Percentiles rank a stretch among this genome's conserved stretches.
Conservation (phyloP, 805 yeast genomes). For the Zygosaccharomyces lentus region DNA sequence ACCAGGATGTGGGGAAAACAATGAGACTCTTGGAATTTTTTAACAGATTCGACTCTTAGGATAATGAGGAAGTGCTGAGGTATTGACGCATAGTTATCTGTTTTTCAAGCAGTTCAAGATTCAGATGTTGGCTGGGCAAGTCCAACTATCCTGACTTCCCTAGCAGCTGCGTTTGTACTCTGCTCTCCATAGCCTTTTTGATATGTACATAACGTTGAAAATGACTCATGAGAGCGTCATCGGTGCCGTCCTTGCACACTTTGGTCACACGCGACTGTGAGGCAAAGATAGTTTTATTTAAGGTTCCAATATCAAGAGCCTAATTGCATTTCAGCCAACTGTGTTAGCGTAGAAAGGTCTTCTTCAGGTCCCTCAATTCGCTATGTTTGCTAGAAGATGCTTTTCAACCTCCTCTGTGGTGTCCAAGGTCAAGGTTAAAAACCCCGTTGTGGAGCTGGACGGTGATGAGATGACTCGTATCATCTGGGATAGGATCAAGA, state of each 20-base stretch:
- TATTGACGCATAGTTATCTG: too few species aligned
- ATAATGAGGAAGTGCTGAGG: too few species aligned
- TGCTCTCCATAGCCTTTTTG: background rate
- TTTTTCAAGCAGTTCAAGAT: too few species aligned
- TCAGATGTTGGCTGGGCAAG: too few species aligned
- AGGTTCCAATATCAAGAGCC: constrained; percentile 10
- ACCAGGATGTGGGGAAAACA: too few species aligned
- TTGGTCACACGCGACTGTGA: background rate
- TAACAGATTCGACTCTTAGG: too few species aligned
- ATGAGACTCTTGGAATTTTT: too few species aligned
- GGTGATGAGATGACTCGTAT: constrained; percentile 88
- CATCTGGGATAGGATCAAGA: constrained; percentile 73
- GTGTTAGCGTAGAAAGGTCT: background rate
- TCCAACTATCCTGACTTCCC: background rate
- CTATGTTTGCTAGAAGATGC: constrained; percentile 25
- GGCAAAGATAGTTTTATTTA: background rate
- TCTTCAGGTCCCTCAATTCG: background rate
- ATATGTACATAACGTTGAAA: background rate
- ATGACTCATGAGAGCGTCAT: background rate
- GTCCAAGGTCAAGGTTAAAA: constrained; percentile 63
- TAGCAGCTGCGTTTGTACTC: background rate
- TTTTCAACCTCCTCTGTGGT: constrained; percentile 29
- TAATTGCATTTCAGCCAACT: background rate
- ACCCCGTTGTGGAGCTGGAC: constrained; percentile 73
- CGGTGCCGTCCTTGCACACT: constrained; percentile 2